Evolutionary conservation across 23 red algal species (phyloP), one percentile per base, ranked within the genome.

Genomic region (Gracilaria gracilis): DNA sequence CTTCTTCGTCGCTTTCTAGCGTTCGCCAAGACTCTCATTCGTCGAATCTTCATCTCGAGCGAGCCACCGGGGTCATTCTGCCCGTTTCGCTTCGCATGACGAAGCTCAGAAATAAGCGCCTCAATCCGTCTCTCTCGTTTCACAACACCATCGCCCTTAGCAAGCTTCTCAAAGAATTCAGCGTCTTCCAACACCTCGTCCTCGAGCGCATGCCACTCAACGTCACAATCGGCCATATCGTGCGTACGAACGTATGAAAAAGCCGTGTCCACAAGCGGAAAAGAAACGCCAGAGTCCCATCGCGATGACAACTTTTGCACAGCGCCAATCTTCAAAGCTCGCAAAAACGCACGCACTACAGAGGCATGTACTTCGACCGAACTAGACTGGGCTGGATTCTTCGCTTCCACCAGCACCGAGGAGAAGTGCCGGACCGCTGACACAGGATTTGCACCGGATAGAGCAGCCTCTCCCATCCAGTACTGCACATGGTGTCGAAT

Each of bases 21-120:
- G 32, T 75, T 75, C 4, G 77, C 59, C 29, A 79, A 57, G 36
- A 84, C 89, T 40, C 80, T 77, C 80, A 92, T 83, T 15, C 89
- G 89, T 14, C 75, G 53, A 37, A 92, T 92, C 80, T 92, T 92
- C 80, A 79, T 76, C 29, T 92, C 89, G 27, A 92, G 78, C 49
- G 80, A 92, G 23, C 89, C 89, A 20, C 89, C 80, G 33, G 79
- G 79, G 29, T 92, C 80, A 42, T 76, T 62, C 20, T 59, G 48
- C 8, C 89, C 89, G 37, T 29, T 84, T 35, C 80, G 21, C 35
- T 83, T 92, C 37, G 24, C 69, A 42, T 65, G 62, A 28, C 89
- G 89, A 34, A 92, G 64, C 33, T 92, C 89, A 34, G 89, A 77
- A 92, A 92, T 62, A 74, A 84, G 75, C n/a, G 62, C 57, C 65